A percentile compares a stretch with the other conserved stretches of the same genome.
Conservation (phyloP, 805 yeast species). For the Yamadazyma akitaensis region DNA sequence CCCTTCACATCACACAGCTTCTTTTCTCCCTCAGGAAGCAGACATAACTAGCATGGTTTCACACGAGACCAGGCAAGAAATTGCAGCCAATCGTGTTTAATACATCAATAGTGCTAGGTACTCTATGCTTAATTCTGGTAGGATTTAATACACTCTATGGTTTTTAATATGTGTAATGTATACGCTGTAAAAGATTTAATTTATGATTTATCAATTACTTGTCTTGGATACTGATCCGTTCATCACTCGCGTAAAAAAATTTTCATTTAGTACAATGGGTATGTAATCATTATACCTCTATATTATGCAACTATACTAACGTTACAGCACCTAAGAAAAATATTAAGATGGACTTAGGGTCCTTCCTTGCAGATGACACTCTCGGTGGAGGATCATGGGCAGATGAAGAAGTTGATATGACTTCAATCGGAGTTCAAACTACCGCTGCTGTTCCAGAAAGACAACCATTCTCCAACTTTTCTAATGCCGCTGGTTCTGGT, state of each 20-base stretch:
- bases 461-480: conserved; percentile 23
- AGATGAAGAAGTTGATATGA: conserved; percentile 74
- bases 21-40: background rate
- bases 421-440: conserved; percentile 54
- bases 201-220: background rate
- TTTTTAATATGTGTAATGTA: no score
- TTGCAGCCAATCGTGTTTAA: conserved; percentile 5
- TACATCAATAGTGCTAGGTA: no score
- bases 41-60: conserved; percentile 4
- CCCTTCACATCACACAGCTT: background rate
- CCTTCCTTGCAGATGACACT: conserved; percentile 76
- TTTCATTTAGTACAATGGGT: conserved; percentile 8
- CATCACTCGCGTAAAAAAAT: conserved; percentile 2
- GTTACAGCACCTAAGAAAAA: conserved; percentile 48
- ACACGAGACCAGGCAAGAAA: conserved; percentile 1
- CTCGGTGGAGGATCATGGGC: conserved; percentile 82
- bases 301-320: conserved; percentile 12
- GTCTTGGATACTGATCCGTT: background rate
- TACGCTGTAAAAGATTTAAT: background rate
- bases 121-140: background rate
- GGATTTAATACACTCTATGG: background rate
- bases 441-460: conserved; percentile 23
- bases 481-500: background rate
- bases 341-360: conserved; percentile 79
- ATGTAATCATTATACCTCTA: conserved; percentile 1